Conservation (phyloP, 1,139 yeast genomes). For the Suhomyces anneliseae region DNA sequence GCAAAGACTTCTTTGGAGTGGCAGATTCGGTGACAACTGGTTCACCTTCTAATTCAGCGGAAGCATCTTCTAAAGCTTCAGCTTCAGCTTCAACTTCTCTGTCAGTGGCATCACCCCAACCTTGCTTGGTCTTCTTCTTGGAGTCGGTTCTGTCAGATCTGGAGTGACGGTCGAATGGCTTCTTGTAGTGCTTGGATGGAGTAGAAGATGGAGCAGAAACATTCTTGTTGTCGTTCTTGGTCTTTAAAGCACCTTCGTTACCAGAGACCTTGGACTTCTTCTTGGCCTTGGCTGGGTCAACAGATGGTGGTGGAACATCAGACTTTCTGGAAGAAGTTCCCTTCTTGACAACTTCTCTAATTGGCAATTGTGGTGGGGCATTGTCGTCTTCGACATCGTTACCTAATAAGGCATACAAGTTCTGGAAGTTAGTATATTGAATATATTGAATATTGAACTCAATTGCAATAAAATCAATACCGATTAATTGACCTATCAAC, state of each 20-base stretch:
- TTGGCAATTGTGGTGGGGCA: conserved; percentile 52
- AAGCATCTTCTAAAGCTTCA: conserved; percentile 65
- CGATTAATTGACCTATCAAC: no score
- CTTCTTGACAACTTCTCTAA: conserved; percentile 80
- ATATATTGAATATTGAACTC: no score
- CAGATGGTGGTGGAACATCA: conserved; percentile 81
- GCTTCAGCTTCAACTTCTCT: conserved; percentile 60
- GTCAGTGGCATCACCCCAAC: conserved; percentile 80
- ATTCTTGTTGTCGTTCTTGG: conserved; percentile 71
- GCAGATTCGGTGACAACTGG: conserved; percentile 40
- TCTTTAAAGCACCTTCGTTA: conserved; percentile 87
- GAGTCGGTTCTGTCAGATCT: conserved; percentile 83
- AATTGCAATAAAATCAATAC: no score
- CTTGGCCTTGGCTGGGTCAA: conserved; percentile 79
- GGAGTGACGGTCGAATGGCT: conserved; percentile 78
- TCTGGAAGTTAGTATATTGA: conserved; percentile 25
- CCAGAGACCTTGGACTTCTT: conserved; percentile 71
- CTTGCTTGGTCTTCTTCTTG: conserved; percentile 75
- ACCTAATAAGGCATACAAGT: conserved; percentile 53
- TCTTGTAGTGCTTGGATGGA: conserved; percentile 58
- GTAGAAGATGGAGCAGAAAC: conserved; percentile 59
- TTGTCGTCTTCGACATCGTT: conserved; percentile 80
- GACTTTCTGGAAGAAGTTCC: conserved; percentile 84
- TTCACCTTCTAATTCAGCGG: conserved; percentile 42
- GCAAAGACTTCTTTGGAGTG: conserved; percentile 60